Percentiles rank a stretch among this genome's conserved stretches.
These are phyloP conservation scores for Corymbia calophylla DNA, from an alignment of 441 rosid species.

Conservation along the genomic window DNA sequence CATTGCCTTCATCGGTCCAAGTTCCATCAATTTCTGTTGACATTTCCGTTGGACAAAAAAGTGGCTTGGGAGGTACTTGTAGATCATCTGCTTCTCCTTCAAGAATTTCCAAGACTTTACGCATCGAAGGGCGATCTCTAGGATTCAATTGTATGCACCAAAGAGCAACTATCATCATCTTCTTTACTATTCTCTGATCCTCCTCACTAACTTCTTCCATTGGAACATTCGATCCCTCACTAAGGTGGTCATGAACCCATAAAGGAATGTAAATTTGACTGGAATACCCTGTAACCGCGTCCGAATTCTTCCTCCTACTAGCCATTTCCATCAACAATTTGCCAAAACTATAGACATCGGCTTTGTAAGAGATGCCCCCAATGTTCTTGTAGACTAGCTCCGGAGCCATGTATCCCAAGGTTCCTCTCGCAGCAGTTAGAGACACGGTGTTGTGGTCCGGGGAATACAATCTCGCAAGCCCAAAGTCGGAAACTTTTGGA, in stretches of 20 bases:
- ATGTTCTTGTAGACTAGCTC: no score
- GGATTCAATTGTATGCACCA: neutral
- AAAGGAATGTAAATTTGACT: neutral
- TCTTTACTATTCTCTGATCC: neutral
- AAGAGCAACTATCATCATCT: neutral
- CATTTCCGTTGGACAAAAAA: neutral
- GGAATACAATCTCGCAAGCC: no score
- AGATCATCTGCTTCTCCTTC: neutral
- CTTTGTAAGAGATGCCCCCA: no score
- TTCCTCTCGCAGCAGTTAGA: no score
- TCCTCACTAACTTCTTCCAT: neutral
- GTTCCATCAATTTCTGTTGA: neutral
- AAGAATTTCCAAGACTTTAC: neutral
- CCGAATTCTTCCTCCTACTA: neutral
- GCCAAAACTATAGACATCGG: no score
- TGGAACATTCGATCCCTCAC: neutral
- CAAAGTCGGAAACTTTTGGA: no score
- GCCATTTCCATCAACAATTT: no score
- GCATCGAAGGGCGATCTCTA: neutral
- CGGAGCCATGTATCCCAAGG: no score
- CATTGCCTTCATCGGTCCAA: neutral
- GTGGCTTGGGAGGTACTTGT: neutral
- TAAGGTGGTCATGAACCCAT: neutral
- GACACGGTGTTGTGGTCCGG: no score
- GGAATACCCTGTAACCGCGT: fast-evolving